These are phyloP conservation scores for Stenocarpella maydis DNA, from an alignment of 2,329 filamentous ascomycete genomes.

Conservation along the genomic window DNA sequence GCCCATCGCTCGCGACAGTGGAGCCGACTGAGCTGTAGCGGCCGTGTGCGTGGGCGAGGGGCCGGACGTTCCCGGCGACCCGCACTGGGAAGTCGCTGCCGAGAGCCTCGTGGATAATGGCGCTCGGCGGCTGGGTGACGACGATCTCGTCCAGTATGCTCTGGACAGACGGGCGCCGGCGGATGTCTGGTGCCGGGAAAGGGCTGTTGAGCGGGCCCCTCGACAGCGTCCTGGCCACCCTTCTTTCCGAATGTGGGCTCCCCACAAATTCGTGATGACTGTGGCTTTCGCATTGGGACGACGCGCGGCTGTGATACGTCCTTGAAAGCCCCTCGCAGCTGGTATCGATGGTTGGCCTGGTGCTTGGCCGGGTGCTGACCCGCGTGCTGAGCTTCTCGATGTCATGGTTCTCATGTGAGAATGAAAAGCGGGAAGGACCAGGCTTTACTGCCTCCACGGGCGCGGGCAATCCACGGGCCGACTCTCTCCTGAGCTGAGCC, in stretches of 20 bases:
- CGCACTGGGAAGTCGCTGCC: constrained; percentile 9
- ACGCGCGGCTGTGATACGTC: background rate
- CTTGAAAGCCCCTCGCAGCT: background rate
- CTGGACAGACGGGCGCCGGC: constrained; percentile 6
- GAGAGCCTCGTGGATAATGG: constrained; percentile 6
- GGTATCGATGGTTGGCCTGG: background rate
- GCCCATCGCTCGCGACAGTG: background rate
- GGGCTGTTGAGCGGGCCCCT: background rate
- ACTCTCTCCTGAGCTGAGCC: background rate
- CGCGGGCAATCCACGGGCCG: background rate
- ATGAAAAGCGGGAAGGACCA: background rate
- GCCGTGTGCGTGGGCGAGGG: background rate
- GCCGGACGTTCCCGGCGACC: background rate
- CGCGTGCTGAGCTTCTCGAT: background rate
- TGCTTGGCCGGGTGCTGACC: background rate
- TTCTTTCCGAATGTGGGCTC: background rate
- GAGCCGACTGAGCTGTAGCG: constrained; percentile 9
- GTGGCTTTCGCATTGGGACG: background rate
- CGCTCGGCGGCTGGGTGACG: constrained; percentile 13
- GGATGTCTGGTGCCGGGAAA: background rate
- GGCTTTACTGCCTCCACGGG: background rate
- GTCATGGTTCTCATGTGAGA: background rate
- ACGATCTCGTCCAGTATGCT: constrained; percentile 18
- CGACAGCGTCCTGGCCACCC: background rate
- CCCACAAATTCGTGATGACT: background rate